phyloP scores from a whole-genome alignment of 306 rosid genomes.

The Inga oerstediana region DNA sequence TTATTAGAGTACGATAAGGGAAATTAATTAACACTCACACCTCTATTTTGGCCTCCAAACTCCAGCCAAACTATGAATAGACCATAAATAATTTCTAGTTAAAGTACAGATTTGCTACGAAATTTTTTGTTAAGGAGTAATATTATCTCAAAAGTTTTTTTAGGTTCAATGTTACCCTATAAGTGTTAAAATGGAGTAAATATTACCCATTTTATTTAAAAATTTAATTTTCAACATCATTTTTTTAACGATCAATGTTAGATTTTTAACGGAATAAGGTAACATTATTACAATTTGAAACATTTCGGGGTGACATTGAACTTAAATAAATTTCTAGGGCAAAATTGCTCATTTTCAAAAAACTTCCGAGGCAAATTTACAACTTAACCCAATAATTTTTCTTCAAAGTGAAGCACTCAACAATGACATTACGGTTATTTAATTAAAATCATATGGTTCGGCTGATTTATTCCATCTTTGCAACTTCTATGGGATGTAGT shows the following conservation, averaged over 20 bases:
- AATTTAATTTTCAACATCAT: too few relatives aligned
- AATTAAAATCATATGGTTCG: not conserved
- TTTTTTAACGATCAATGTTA: too few relatives aligned
- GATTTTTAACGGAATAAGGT: too few relatives aligned
- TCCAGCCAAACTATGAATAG: not conserved
- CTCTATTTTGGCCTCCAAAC: not conserved
- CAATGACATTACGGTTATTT: not conserved
- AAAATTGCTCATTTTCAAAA: too few relatives aligned
- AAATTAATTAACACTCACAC: not conserved
- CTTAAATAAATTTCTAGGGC: too few relatives aligned
- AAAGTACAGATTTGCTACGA: too few relatives aligned
- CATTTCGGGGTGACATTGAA: too few relatives aligned
- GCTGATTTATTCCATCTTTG: not conserved
- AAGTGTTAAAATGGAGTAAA: too few relatives aligned
- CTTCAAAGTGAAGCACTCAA: not conserved
- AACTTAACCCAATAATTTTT: not conserved
- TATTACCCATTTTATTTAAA: too few relatives aligned
- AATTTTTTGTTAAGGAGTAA: too few relatives aligned
- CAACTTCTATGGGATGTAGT: not conserved
- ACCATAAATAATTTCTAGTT: not conserved
- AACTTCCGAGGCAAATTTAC: rapidly evolving
- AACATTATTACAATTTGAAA: too few relatives aligned
- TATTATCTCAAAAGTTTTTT: too few relatives aligned
- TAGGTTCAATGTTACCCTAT: rapidly evolving
- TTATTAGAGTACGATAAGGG: not conserved